Percentiles rank a stretch among this genome's conserved stretches.
phyloP scores from a whole-genome alignment of 192 early-diverging fungal genomes.

The Spizellomyces sp. region DNA sequence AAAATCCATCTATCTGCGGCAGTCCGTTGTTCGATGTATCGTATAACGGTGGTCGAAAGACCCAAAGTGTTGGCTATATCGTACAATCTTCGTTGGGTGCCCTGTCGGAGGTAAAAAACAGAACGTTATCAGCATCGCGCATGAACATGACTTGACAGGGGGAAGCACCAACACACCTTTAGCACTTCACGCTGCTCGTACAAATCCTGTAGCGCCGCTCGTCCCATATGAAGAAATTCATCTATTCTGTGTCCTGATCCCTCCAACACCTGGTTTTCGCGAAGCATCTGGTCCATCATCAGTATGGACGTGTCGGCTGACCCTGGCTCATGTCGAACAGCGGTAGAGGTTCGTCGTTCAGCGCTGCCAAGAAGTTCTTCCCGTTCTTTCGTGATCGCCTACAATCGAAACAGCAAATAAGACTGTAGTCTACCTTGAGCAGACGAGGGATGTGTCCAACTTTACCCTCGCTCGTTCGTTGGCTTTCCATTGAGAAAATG shows the following conservation, averaged over 20 bases:
- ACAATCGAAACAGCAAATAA: background rate
- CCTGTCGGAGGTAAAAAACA: slow-evolving; percentile 17
- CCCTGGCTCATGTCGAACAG: slow-evolving; percentile 9
- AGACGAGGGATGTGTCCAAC: too few relatives aligned
- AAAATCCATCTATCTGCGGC: slow-evolving; percentile 45
- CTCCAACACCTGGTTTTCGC: slow-evolving; percentile 36
- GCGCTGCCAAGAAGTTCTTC: slow-evolving; percentile 33
- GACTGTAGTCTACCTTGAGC: background rate
- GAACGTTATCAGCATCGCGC: background rate
- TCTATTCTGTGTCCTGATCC: slow-evolving; percentile 33
- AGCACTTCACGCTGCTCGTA: slow-evolving; percentile 53
- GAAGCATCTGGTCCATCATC: slow-evolving; percentile 41
- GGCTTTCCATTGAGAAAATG: slow-evolving; percentile 32
- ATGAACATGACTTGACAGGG: background rate
- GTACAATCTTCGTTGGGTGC: slow-evolving; percentile 48
- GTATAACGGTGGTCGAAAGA: slow-evolving; percentile 49
- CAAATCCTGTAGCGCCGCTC: slow-evolving; percentile 46
- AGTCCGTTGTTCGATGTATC: slow-evolving; percentile 53
- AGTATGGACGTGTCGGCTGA: slow-evolving; percentile 37
- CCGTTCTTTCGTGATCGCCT: slow-evolving; percentile 25
- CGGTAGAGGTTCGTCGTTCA: slow-evolving; percentile 26
- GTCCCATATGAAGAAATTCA: slow-evolving; percentile 45
- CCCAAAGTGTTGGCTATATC: slow-evolving; percentile 52
- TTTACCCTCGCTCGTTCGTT: slow-evolving; percentile 14
- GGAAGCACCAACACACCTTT: slow-evolving; percentile 36